Base-by-base conservation (phyloP, 495 filamentous ascomycete genomes). In the Annulohypoxylon moriforme region DNA sequence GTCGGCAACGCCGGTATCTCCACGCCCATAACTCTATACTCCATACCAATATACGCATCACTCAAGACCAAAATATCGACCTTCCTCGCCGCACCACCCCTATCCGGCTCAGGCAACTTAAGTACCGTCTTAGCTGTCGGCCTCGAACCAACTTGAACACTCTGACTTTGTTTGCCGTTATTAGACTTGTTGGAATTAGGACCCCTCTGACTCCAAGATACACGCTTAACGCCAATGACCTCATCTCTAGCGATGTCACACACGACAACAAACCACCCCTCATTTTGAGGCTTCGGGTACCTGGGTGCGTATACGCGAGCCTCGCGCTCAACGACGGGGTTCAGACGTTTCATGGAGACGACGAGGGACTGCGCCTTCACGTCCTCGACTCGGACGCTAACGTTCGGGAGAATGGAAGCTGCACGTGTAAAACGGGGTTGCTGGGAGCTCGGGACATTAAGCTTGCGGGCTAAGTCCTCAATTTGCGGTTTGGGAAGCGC, bases 271-370 rank as follows among this genome's bases (percentile, higher is more conserved):
- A 98, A 98, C 87, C 89, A 98, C 1, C 96, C 94, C 78, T 99
- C 96, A 0, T 92, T 94, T 78, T 99, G 96, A 22, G 93, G 89
- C 80, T 99, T 99, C 0, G 96, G 96, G 81, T 96, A 98, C 3
- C 86, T 85, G 8, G 96, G 95, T 0, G 96, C 93, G 69, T 89
- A 97, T 67, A 97, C 90, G 34, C 89, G 85, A 72, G 85, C 90
- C 18, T 92, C 90, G 14, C 84, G 78, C 69, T 88, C 86, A 0
- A 79, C 81, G 33, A 89, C 77, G 14, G 84, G 68, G 80, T 98
- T 98, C 55, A 87, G 81, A 0, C 96, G 88, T 11, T 84, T 81
- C 9, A 98, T 69, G 6, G 79, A 81, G 10, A 97, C 84, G 1
- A 84, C 88, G 24, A 98, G 74, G 4, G 86, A 85, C 18, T 85